Evolutionary conservation across 1,284 basidiomycete genomes (phyloP).

Genomic region (Acaromyces ingoldii): DNA sequence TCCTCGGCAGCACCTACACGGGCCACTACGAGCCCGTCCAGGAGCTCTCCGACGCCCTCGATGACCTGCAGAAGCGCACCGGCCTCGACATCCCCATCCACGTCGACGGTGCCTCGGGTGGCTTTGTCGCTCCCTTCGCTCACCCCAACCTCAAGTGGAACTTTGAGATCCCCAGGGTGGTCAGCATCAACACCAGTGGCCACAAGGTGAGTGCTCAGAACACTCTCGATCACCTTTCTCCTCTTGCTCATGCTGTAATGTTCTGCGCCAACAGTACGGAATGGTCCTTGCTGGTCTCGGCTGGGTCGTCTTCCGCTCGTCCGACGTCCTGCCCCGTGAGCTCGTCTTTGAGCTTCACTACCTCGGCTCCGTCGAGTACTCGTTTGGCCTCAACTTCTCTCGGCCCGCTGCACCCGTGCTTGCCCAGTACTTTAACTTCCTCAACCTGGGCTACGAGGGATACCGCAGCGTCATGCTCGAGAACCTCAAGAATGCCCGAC

Average conservation of each 20-base stretch:
- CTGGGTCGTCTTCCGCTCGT: slow-evolving; percentile 45
- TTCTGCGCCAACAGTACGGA: too few relatives aligned
- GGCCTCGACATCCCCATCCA: slow-evolving; percentile 63
- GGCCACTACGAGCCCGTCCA: slow-evolving; percentile 89
- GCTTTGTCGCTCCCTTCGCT: slow-evolving; percentile 64
- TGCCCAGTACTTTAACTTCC: slow-evolving; percentile 78
- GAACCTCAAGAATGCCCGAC: slow-evolving; percentile 71
- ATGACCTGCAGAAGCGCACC: slow-evolving; percentile 76
- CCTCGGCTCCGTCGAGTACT: slow-evolving; percentile 43
- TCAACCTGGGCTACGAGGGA: slow-evolving; percentile 47
- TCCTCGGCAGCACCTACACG: slow-evolving; percentile 72
- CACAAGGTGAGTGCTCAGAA: too few relatives aligned
- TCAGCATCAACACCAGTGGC: slow-evolving; percentile 66
- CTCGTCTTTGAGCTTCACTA: slow-evolving; percentile 79
- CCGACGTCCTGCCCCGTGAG: slow-evolving; percentile 55
- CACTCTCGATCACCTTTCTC: too few relatives aligned
- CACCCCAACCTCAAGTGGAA: slow-evolving; percentile 77
- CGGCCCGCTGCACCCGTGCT: slow-evolving; percentile 85
- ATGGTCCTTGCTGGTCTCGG: slow-evolving; percentile 54
- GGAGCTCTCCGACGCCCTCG: slow-evolving; percentile 76
- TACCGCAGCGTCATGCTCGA: slow-evolving; percentile 58
- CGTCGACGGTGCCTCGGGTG: slow-evolving; percentile 55
- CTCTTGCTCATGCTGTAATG: too few relatives aligned
- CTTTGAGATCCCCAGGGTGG: slow-evolving; percentile 61
- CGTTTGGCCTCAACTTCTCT: slow-evolving; percentile 92